Evolutionary conservation across 2,329 filamentous ascomycete genomes (phyloP).

Genomic region (Pyrenochaeta sp.): DNA sequence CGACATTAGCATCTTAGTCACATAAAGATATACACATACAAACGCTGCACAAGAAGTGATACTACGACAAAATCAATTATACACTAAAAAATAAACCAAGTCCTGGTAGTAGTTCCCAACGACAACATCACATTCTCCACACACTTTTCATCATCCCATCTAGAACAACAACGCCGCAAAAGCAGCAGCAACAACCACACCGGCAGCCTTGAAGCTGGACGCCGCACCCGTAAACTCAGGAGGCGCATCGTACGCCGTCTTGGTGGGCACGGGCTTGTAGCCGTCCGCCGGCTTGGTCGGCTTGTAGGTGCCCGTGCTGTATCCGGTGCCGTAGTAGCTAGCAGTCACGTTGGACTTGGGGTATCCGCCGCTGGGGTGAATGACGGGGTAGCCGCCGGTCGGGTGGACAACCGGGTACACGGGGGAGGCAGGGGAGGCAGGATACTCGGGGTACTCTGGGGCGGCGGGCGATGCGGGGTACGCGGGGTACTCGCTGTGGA

Average conservation of each 20-base stretch:
- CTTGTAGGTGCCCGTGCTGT: slow-evolving; percentile 11
- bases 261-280: slow-evolving; percentile 14
- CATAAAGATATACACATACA: too few species aligned
- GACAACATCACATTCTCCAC: not conserved
- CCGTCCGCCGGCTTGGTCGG: slow-evolving; percentile 19
- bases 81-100: slow-evolving; percentile 1
- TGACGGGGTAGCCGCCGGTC: slow-evolving; percentile 17
- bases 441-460: slow-evolving; percentile 5
- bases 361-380: slow-evolving; percentile 3
- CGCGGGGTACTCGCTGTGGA: slow-evolving; percentile 15
- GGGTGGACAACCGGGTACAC: slow-evolving; percentile 8
- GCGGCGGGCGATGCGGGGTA: slow-evolving; percentile 7
- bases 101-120: not conserved
- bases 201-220: slow-evolving; percentile 17
- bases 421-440: slow-evolving; percentile 4
- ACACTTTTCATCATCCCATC: not conserved
- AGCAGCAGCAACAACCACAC: slow-evolving; percentile 17
- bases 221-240: slow-evolving; percentile 36
- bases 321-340: slow-evolving; percentile 15
- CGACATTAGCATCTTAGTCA: too few species aligned
- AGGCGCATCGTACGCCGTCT: slow-evolving; percentile 20
- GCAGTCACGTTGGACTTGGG: slow-evolving; percentile 21
- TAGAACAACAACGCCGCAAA: slow-evolving; percentile 28
- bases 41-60: too few species aligned
- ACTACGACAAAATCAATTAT: too few species aligned